Evolutionary conservation across 1,284 basidiomycete genomes (phyloP).

Genomic region (Malassezia slooffiae): DNA sequence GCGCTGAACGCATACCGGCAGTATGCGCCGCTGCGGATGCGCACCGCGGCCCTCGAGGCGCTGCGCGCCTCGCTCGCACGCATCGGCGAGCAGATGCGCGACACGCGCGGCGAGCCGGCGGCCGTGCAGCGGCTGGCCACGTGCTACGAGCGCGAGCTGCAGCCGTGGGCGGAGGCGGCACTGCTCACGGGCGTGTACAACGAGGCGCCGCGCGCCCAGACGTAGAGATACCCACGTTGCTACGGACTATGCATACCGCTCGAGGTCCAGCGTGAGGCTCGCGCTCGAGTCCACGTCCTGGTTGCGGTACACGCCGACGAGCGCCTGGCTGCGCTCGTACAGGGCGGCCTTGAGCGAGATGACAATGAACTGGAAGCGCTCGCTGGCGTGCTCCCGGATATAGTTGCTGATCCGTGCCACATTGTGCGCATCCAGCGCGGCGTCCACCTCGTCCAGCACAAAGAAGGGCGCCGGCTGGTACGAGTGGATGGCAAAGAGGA

Average conservation of each 20-base stretch:
- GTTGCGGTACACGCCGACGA: conserved; percentile 87
- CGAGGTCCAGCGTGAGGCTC: conserved; percentile 75
- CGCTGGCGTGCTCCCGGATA: conserved; percentile 45
- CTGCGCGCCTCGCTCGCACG: conserved; percentile 1
- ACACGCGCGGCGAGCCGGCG: neutral
- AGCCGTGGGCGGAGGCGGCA: conserved; percentile 4
- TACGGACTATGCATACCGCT: conserved; percentile 30
- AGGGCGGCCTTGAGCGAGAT: conserved; percentile 72
- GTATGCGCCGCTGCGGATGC: conserved; percentile 7
- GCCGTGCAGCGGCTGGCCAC: neutral
- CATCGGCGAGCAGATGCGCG: too few species aligned
- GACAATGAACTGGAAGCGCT: conserved; percentile 84
- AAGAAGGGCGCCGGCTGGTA: conserved; percentile 98
- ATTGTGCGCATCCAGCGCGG: conserved; percentile 57
- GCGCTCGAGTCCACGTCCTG: conserved; percentile 83
- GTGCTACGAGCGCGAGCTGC: neutral
- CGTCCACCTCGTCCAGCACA: conserved; percentile 95
- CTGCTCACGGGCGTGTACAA: neutral
- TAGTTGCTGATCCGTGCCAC: conserved; percentile 43
- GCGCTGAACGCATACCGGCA: conserved; percentile 10
- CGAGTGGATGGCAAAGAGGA: conserved; percentile 83
- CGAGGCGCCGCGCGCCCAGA: neutral
- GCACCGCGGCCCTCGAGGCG: neutral
- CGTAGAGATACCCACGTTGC: neutral
- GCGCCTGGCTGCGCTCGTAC: conserved; percentile 78